Evolutionary conservation across 2,329 filamentous ascomycete species (phyloP), one percentile per base, ranked within the genome.

Genomic region (Aspergillus unguis): DNA sequence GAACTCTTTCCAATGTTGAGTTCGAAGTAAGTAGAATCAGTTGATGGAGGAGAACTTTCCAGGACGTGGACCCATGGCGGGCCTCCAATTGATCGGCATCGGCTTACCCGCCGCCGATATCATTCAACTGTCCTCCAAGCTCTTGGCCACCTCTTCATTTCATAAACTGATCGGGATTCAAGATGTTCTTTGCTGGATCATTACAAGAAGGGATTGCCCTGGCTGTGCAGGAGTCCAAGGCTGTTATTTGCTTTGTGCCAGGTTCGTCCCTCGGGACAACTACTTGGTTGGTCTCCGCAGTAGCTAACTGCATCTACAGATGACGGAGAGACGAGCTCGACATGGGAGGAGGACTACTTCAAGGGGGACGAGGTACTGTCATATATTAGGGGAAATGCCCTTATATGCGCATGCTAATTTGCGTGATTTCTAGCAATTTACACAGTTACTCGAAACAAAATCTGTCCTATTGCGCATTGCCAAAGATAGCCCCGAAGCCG

Each of bases 201-300:
- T 73, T 96, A 23, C 88, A 95, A 63, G 86, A 87, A 63, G 92
- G 90, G 53, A 95, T 96, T 62, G 79, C 82, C 31, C 77, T 82
- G 23, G 90, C 92, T 9, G 79, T 96, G 5, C 81, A 83, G 55
- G 79, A 92, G 68, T 77, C 83, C 54, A 95, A 92, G 71, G 79
- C 87, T 17, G 88, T 96, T 0, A 81, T 88, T 29, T 95, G 90
- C 73, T 95, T 96, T 71, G 86, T 96, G 31, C 83, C 85, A 65
- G 86, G 89, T 90, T 71, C 59, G 76, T 57, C 29, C 26, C 5
- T n/a, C 25, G 7, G 28, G 23, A n/a, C 11, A 44, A 26, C n/a
- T 32, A n/a, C n/a, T 23, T 6, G 3, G 27, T 11, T 45, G 25
- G 26, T 51, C 27, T 17, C 42, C 28, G 45, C 40, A 31, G 44